A percentile compares a stretch with the other conserved stretches of the same genome.
phyloP scores from a whole-genome alignment of 225 moss, liverwort and hornwort genomes.

The Anthoceros angustus region DNA sequence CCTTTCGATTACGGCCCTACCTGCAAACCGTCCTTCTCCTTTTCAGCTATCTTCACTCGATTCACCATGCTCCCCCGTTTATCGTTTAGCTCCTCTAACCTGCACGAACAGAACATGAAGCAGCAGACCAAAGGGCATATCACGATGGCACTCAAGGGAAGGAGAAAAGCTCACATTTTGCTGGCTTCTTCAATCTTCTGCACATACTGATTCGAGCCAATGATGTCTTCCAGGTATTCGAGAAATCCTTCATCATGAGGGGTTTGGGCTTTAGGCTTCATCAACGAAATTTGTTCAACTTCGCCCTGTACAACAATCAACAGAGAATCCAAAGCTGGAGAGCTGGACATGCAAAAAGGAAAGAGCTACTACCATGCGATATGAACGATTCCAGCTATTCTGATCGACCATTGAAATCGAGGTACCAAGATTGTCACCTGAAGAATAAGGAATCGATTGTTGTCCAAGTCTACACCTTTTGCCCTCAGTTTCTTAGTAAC shows the following conservation, averaged over 20 bases:
- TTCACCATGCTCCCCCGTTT: conserved; percentile 81
- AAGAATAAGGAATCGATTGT: conserved; percentile 91
- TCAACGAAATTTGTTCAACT: conserved; percentile 93
- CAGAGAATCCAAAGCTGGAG: neutral
- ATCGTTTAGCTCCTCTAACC: conserved; percentile 75
- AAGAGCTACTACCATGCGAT: neutral
- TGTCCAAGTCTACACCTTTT: conserved; percentile 96
- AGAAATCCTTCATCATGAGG: conserved; percentile 93
- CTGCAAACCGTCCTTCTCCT: conserved; percentile 78
- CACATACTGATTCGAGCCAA: conserved; percentile 84
- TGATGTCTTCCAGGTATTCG: conserved; percentile 94
- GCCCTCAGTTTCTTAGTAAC: conserved; percentile 77
- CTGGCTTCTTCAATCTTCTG: conserved; percentile 66
- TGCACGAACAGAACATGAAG: conserved; percentile 12
- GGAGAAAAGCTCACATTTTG: conserved; percentile 46
- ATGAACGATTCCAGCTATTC: neutral
- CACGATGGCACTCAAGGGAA: neutral
- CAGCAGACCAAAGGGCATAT: neutral
- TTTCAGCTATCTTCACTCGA: conserved; percentile 86
- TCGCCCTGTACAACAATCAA: conserved; percentile 47
- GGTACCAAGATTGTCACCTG: conserved; percentile 54
- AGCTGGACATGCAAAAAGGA: neutral
- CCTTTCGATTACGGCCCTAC: conserved; percentile 17
- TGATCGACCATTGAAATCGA: neutral
- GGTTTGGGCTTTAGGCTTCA: conserved; percentile 90